phyloP scores from a whole-genome alignment of 1,284 basidiomycete genomes.

The Bjerkandera adusta region DNA sequence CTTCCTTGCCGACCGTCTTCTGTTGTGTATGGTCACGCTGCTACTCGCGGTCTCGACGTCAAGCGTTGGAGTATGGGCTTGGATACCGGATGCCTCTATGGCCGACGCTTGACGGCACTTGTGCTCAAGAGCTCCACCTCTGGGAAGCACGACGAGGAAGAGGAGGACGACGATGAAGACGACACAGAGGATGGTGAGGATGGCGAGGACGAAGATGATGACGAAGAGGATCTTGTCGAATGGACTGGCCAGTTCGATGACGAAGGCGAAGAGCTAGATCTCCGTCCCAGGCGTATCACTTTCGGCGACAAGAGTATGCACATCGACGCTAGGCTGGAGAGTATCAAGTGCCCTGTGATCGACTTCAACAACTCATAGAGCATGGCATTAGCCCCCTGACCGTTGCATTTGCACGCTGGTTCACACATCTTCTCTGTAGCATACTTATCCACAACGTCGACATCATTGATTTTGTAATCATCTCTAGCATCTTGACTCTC shows the following conservation, averaged over 20 bases:
- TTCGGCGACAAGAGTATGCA: constrained; percentile 25
- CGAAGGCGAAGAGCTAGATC: constrained; percentile 16
- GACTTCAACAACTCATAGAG: too few species aligned
- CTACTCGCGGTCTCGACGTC: constrained; percentile 71
- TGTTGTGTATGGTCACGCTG: constrained; percentile 84
- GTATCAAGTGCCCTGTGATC: constrained; percentile 21
- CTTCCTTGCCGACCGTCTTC: constrained; percentile 72
- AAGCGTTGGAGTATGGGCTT: constrained; percentile 79
- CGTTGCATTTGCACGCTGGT: too few species aligned
- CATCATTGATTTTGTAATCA: too few species aligned
- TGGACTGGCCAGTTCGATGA: background rate
- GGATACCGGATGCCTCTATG: constrained; percentile 80
- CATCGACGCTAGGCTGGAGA: constrained; percentile 23
- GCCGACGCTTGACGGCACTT: constrained; percentile 52
- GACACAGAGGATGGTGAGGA: constrained; percentile 18
- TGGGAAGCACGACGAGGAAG: background rate
- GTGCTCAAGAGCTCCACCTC: constrained; percentile 40
- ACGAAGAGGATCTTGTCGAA: constrained; percentile 20
- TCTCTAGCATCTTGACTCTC: too few species aligned
- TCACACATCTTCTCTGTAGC: too few species aligned
- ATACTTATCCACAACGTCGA: too few species aligned
- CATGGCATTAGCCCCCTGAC: too few species aligned
- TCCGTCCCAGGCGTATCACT: constrained; percentile 15
- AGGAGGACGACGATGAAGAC: constrained; percentile 14
- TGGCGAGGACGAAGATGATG: constrained; percentile 28